These are phyloP conservation scores for Kockovaella imperatae DNA, from an alignment of 768 basidiomycete genomes.

Conservation along the genomic window DNA sequence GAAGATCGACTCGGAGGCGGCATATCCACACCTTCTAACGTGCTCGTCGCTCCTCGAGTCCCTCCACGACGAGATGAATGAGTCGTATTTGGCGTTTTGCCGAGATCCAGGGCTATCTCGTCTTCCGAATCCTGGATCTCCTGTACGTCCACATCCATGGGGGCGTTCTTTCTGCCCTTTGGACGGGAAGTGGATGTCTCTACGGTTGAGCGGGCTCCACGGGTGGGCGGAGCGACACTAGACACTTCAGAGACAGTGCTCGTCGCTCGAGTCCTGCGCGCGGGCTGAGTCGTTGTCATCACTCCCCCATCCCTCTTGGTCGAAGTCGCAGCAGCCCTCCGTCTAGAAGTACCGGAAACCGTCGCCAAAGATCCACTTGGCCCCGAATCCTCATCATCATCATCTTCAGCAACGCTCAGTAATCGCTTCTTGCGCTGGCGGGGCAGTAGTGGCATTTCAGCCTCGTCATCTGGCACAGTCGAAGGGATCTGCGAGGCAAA, in stretches of 20 bases:
- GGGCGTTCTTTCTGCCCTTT: slow-evolving; percentile 1
- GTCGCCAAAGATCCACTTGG: not conserved
- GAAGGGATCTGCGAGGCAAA: slow-evolving; percentile 5
- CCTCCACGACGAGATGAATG: not conserved
- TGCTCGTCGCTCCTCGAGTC: not conserved
- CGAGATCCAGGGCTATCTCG: not conserved
- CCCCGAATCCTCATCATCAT: slow-evolving; percentile 9
- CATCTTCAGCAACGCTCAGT: slow-evolving; percentile 9
- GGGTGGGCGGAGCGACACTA: slow-evolving; percentile 5
- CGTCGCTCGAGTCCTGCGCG: slow-evolving; percentile 12
- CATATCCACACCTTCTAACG: not conserved
- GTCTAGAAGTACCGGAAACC: not conserved
- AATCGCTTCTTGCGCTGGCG: slow-evolving; percentile 10
- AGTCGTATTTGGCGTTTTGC: not conserved
- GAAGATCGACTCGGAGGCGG: not conserved
- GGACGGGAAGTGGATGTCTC: not conserved
- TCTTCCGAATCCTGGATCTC: slow-evolving; percentile 5
- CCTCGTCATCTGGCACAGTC: slow-evolving; percentile 19
- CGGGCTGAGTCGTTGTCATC: not conserved
- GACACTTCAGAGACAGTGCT: slow-evolving; percentile 13
- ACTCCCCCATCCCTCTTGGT: too few relatives aligned
- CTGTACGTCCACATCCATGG: too few relatives aligned
- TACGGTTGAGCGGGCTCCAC: not conserved
- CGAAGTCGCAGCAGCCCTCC: not conserved
- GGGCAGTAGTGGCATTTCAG: slow-evolving; percentile 25